phyloP scores from a whole-genome alignment of 345 rosid genomes.

The Melaleuca alternifolia region DNA sequence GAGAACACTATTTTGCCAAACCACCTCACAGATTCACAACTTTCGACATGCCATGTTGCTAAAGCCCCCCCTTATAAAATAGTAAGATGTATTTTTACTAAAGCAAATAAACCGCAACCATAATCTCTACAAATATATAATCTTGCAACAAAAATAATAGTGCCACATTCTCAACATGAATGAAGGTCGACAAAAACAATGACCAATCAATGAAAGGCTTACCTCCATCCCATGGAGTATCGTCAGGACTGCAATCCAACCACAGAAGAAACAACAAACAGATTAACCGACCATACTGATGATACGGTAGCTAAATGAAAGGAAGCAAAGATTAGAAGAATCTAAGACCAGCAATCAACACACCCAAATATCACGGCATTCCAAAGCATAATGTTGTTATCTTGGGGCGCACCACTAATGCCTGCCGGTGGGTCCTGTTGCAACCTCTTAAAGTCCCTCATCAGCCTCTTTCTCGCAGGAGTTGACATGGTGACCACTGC shows the following conservation, averaged over 20 bases:
- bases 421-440: slow-evolving; percentile 54
- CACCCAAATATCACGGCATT: slow-evolving; percentile 54
- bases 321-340: background rate
- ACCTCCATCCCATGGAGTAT: slow-evolving; percentile 94
- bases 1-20: background rate
- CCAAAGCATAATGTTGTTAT: slow-evolving; percentile 51
- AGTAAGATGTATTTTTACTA: background rate
- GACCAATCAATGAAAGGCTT: slow-evolving; percentile 4
- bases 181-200: background rate
- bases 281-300: slow-evolving; percentile 1
- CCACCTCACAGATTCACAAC: background rate
- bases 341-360: background rate
- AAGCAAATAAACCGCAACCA: background rate
- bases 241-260: slow-evolving; percentile 58
- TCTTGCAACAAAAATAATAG: background rate
- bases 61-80: background rate
- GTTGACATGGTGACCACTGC: slow-evolving; percentile 24
- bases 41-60: background rate
- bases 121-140: background rate
- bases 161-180: background rate
- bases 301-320: background rate
- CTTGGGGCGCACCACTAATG: slow-evolving; percentile 50
- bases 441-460: slow-evolving; percentile 57
- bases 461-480: slow-evolving; percentile 48
- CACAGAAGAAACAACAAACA: slow-evolving; percentile 9